Evolutionary conservation across 179 eudicot genomes (phyloP).

Genomic region (Amaranthus tricolor): DNA sequence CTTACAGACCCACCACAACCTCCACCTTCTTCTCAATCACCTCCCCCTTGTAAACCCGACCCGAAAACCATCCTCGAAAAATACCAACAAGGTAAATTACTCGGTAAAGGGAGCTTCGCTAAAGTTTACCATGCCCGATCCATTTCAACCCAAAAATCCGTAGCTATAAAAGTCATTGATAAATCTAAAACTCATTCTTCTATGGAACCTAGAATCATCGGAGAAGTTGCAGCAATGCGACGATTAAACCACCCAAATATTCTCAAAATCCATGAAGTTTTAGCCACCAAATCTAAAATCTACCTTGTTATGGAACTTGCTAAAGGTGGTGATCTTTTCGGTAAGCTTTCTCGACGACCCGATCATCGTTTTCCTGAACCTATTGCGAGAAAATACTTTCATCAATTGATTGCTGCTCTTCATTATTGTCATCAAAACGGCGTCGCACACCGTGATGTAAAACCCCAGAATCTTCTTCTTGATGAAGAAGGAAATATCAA

Average conservation of each 20-base stretch:
- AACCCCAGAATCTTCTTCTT: conserved; percentile 41
- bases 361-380: conserved; percentile 39
- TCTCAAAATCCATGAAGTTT: conserved; percentile 38
- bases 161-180: conserved; percentile 43
- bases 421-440: conserved; percentile 40
- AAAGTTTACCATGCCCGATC: conserved; percentile 37
- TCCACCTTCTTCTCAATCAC: neutral
- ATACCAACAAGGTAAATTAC: conserved; percentile 26
- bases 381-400: conserved; percentile 32
- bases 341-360: conserved; percentile 26
- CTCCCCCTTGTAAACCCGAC: neutral
- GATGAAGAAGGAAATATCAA: conserved; percentile 38
- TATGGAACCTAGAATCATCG: conserved; percentile 30
- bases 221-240: conserved; percentile 44
- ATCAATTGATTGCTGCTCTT: conserved; percentile 41
- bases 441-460: conserved; percentile 42
- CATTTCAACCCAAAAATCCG: conserved; percentile 11
- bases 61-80: conserved; percentile 23
- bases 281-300: conserved; percentile 37
- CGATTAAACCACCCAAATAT: conserved; percentile 36
- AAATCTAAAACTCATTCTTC: conserved; percentile 27
- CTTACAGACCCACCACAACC: conserved; percentile 18
- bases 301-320: conserved; percentile 45
- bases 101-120: conserved; percentile 43
- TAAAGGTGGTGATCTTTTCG: conserved; percentile 41